Percentiles rank a stretch among this genome's conserved stretches.
phyloP scores from a whole-genome alignment of 2,329 filamentous ascomycete genomes.

The Fusarium pseudograminearum region DNA sequence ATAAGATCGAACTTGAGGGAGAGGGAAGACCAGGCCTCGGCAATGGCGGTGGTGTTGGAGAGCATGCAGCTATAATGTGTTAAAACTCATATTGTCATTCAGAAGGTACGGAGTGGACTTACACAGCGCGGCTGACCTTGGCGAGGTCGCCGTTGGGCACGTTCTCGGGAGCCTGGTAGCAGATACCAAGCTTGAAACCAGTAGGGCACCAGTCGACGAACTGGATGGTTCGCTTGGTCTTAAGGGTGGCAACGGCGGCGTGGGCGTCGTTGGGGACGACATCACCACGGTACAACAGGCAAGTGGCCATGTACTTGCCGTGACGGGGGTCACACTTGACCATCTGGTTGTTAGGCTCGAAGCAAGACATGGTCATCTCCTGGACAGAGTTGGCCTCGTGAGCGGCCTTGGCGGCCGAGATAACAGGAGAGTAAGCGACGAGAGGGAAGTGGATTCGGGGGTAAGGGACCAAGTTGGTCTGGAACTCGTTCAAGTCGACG shows the following conservation, averaged over 20 bases:
- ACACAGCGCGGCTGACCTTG: constrained; percentile 98
- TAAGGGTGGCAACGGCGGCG: constrained; percentile 91
- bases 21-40: constrained; percentile 96
- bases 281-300: constrained; percentile 96
- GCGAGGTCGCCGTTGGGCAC: constrained; percentile 97
- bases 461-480: constrained; percentile 99
- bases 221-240: constrained; percentile 99
- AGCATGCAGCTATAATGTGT: constrained; percentile 83
- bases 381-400: constrained; percentile 98
- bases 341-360: constrained; percentile 99
- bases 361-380: constrained; percentile 99
- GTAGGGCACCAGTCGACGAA: constrained; percentile 99
- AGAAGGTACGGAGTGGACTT: constrained; percentile 61
- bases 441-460: constrained; percentile 99
- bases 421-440: constrained; percentile 93
- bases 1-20: constrained; percentile 99
- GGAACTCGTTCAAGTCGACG: constrained; percentile 99
- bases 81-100: background rate
- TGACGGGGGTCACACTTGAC: constrained; percentile 99
- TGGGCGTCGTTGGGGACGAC: constrained; percentile 97
- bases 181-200: constrained; percentile 99
- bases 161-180: constrained; percentile 97
- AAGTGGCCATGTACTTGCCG: constrained; percentile 99
- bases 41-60: constrained; percentile 98
- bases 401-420: constrained; percentile 93